phyloP scores from a whole-genome alignment of 495 filamentous ascomycete genomes.

The Massariosphaeria phaeospora region DNA sequence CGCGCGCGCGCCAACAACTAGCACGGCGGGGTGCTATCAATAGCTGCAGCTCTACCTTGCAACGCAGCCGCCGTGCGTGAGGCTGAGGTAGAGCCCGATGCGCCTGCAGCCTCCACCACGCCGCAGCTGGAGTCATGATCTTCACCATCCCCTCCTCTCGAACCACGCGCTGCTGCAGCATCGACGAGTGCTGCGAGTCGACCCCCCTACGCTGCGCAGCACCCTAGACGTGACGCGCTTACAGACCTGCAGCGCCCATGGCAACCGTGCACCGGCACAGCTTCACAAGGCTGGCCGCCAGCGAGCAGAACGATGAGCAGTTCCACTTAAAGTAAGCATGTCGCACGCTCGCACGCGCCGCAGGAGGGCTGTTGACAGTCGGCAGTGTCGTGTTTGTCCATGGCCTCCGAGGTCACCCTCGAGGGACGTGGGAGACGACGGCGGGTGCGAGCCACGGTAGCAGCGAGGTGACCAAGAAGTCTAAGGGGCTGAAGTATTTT shows the following conservation, averaged over 20 bases:
- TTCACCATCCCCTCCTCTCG: neutral
- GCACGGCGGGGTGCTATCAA: too few species aligned
- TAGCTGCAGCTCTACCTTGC: too few species aligned
- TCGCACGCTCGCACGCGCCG: too few species aligned
- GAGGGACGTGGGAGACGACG: neutral
- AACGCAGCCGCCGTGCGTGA: neutral
- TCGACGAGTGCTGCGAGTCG: neutral
- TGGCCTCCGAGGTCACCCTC: neutral
- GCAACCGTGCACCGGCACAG: neutral
- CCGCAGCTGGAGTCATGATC: neutral
- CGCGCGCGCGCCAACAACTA: too few species aligned
- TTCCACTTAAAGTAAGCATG: neutral
- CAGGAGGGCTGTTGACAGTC: neutral
- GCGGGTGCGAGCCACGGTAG: neutral
- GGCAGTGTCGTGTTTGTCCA: neutral
- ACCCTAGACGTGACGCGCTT: neutral
- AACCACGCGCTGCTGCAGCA: neutral
- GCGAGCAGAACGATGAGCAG: neutral
- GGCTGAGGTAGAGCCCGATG: neutral
- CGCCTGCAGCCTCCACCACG: neutral
- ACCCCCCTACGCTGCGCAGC: neutral
- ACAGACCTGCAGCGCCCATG: neutral
- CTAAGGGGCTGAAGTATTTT: neutral
- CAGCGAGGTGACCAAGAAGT: neutral
- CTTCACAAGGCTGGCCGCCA: neutral